Evolutionary conservation across 2,329 filamentous ascomycete genomes (phyloP), one percentile per base, ranked within the genome.

Genomic region (Ceratocystis alfenasii): DNA sequence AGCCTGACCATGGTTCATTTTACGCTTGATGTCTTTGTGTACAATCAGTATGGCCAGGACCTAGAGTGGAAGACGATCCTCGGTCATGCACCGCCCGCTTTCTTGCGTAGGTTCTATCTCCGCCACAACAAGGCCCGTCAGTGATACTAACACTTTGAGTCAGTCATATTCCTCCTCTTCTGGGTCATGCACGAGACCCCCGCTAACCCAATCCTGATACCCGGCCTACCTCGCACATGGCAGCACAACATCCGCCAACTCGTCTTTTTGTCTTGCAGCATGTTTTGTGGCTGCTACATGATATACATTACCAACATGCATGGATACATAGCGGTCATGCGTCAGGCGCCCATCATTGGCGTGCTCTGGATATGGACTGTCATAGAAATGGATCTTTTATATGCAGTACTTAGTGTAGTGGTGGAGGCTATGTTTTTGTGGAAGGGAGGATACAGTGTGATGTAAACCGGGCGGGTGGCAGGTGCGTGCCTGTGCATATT

Each of bases 301-400:
- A 86, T 97, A 62, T 80, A 89, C 70, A 84, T 92, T 64, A 90
- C 88, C 30, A 97, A 96, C 72, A 81, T 79, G 36, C 83, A 86
- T 69, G 84, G 87, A 3, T 97, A 96, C 72, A 85, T 95, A 70
- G 88, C 88, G 5, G 86, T 95, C 22, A 92, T 97, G 90, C 95
- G 96, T 78, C 86, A 85, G 69, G 88, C 91, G 0, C 94, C 94
- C n/a, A 86, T 91, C 4, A 74, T 96, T 15, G 94, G 90, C 0
- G 93, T 89, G 50, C 75, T 97, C 20, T 97, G 93, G 92, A 82
- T 97, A 3, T 97, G 93, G 91, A 85, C 88, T 41, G 87, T 97
- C 25, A 81, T 97, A 60, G 94, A 99, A 77, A 81, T 96, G 76
- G 82, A 90, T 65, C 77, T 95, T 50, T 72, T 79, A 0, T 85